Conservation (phyloP, 2,329 filamentous ascomycete species). For the Calonectria hawksworthii region DNA sequence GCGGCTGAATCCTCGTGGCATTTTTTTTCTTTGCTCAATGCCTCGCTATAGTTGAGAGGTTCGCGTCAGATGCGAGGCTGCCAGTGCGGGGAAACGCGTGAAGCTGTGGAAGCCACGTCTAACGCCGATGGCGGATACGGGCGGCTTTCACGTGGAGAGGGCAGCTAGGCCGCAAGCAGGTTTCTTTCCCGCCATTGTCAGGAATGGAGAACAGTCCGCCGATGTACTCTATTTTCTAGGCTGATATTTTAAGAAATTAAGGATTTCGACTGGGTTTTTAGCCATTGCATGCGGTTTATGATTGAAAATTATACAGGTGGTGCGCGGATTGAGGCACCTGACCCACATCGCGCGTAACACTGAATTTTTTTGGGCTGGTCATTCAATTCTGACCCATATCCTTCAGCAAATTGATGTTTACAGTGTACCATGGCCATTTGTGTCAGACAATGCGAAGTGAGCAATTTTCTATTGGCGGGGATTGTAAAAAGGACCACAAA, state of each 20-base stretch:
- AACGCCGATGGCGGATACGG: background rate
- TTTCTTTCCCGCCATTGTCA: background rate
- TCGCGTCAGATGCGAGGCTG: background rate
- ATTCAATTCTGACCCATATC: background rate
- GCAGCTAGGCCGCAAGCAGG: background rate
- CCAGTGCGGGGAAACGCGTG: background rate
- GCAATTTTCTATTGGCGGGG: too few relatives aligned
- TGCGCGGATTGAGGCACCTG: background rate
- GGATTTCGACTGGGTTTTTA: background rate
- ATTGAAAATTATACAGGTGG: background rate
- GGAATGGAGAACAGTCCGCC: background rate
- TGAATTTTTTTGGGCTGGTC: background rate
- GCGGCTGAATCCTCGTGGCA: background rate
- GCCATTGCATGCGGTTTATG: background rate
- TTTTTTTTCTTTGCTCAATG: background rate
- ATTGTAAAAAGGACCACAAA: background rate
- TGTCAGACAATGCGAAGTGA: background rate
- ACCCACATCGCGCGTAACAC: background rate
- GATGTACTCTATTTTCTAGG: background rate
- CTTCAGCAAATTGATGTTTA: background rate
- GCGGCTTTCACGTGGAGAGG: background rate
- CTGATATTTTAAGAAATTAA: background rate
- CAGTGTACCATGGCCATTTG: background rate
- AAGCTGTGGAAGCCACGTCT: background rate
- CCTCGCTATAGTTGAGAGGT: background rate